Evolutionary conservation across 257 asterid species (phyloP).

Genomic region (Marsdenia floribunda): DNA sequence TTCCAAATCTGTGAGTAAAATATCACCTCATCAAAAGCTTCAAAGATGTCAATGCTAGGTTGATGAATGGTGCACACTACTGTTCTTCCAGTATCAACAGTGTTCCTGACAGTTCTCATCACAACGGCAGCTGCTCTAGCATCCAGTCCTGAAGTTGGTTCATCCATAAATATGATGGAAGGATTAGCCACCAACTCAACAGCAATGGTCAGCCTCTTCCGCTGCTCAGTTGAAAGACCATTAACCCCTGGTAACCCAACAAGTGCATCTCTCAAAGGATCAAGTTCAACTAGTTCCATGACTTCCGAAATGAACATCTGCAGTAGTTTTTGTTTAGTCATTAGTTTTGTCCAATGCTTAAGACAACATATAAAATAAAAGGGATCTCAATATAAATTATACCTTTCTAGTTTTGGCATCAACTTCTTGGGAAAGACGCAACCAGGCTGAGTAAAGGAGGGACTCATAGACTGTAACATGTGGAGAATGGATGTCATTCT

Average conservation of each 20-base stretch:
- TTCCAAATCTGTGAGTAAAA: background rate
- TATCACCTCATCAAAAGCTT: slow-evolving; percentile 73
- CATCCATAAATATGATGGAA: slow-evolving; percentile 79
- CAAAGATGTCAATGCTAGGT: slow-evolving; percentile 81
- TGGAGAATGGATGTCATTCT: slow-evolving; percentile 78
- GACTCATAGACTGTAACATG: slow-evolving; percentile 67
- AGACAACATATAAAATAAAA: background rate
- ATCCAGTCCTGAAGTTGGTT: slow-evolving; percentile 80
- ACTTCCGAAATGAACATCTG: slow-evolving; percentile 74
- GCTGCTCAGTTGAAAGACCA: slow-evolving; percentile 77
- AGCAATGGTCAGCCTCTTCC: slow-evolving; percentile 75
- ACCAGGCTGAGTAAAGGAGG: slow-evolving; percentile 68
- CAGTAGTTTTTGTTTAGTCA: background rate
- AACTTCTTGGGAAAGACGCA: slow-evolving; percentile 52
- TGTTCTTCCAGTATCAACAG: slow-evolving; percentile 76
- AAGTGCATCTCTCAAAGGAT: slow-evolving; percentile 42
- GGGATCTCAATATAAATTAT: slow-evolving; percentile 1
- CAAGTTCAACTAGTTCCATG: slow-evolving; percentile 74
- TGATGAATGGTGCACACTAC: slow-evolving; percentile 86
- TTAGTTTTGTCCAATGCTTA: background rate
- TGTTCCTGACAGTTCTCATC: slow-evolving; percentile 77
- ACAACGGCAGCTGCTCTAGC: slow-evolving; percentile 88
- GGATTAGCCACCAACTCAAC: slow-evolving; percentile 85
- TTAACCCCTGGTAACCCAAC: slow-evolving; percentile 73
- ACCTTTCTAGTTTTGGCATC: slow-evolving; percentile 44